These are phyloP conservation scores for Camelina sativa DNA, from an alignment of 345 rosid species.

Conservation along the genomic window DNA sequence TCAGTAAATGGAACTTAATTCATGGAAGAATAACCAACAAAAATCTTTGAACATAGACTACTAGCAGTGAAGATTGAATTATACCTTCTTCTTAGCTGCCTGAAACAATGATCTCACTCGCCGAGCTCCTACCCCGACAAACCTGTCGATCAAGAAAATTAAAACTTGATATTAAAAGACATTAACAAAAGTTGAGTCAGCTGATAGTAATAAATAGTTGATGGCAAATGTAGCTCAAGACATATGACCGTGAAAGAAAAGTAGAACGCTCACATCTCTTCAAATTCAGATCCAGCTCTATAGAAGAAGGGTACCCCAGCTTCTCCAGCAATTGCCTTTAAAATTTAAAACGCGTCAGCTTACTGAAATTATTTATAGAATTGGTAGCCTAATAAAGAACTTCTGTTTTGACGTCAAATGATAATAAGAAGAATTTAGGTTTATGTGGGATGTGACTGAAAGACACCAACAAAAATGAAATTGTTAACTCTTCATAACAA, in stretches of 20 bases:
- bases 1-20: slow-evolving; percentile 22
- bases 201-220: slow-evolving; percentile 1
- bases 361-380: slow-evolving; percentile 1
- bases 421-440: background rate
- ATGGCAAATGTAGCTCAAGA: slow-evolving; percentile 14
- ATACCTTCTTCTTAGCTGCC: slow-evolving; percentile 95
- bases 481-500: slow-evolving; percentile 7
- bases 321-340: slow-evolving; percentile 99
- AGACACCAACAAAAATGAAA: slow-evolving; percentile 7
- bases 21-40: slow-evolving; percentile 1
- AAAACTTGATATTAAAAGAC: slow-evolving; percentile 18
- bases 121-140: slow-evolving; percentile 98
- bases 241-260: background rate
- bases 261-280: slow-evolving; percentile 82
- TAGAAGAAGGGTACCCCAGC: slow-evolving; percentile 99
- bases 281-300: slow-evolving; percentile 99
- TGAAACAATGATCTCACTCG: slow-evolving; percentile 97
- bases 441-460: slow-evolving; percentile 1
- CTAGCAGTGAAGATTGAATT: slow-evolving; percentile 16
- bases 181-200: background rate
- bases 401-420: too few relatives aligned
- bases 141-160: slow-evolving; percentile 57
- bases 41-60: slow-evolving; percentile 4
- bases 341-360: slow-evolving; percentile 36
- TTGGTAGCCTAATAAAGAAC: background rate